These are phyloP conservation scores for Xylaria sp. DNA, from an alignment of 2,329 filamentous ascomycete species.

Conservation along the genomic window DNA sequence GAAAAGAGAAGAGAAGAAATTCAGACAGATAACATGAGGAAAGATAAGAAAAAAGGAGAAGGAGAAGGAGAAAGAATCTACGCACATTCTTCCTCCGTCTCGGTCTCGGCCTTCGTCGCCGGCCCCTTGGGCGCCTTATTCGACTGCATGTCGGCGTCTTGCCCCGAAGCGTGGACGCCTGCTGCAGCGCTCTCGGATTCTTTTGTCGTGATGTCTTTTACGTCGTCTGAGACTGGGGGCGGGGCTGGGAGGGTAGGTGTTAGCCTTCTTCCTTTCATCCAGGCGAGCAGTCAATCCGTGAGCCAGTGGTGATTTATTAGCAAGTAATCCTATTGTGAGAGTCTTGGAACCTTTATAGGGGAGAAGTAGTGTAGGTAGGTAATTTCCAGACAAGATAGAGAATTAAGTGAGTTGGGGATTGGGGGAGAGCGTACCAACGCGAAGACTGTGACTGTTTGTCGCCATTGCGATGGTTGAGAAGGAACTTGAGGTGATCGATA, in stretches of 20 bases:
- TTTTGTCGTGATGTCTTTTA: constrained; percentile 56
- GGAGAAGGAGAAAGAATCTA: neutral
- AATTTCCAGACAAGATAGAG: neutral
- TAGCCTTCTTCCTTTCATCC: too few species aligned
- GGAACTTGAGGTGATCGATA: too few species aligned
- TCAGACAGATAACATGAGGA: too few species aligned
- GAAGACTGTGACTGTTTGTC: constrained; percentile 60
- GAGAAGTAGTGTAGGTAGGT: neutral
- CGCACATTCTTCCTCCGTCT: constrained; percentile 48
- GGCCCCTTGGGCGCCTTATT: constrained; percentile 56
- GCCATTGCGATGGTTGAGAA: too few species aligned
- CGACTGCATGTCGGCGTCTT: constrained; percentile 51
- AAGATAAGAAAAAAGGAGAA: neutral
- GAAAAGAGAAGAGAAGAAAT: neutral
- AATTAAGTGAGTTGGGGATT: neutral
- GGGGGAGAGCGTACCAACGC: constrained; percentile 53
- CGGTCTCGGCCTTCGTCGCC: constrained; percentile 46
- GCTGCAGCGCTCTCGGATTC: constrained; percentile 43
- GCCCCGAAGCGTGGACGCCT: constrained; percentile 53
- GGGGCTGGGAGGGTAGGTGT: constrained; percentile 41
- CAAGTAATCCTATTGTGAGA: too few species aligned
- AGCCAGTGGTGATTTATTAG: neutral
- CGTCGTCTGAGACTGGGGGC: constrained; percentile 55
- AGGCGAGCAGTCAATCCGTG: too few species aligned
- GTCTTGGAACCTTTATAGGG: too few species aligned